These are phyloP conservation scores for Prunus campanulata DNA, from an alignment of 306 rosid genomes.

Conservation along the genomic window DNA sequence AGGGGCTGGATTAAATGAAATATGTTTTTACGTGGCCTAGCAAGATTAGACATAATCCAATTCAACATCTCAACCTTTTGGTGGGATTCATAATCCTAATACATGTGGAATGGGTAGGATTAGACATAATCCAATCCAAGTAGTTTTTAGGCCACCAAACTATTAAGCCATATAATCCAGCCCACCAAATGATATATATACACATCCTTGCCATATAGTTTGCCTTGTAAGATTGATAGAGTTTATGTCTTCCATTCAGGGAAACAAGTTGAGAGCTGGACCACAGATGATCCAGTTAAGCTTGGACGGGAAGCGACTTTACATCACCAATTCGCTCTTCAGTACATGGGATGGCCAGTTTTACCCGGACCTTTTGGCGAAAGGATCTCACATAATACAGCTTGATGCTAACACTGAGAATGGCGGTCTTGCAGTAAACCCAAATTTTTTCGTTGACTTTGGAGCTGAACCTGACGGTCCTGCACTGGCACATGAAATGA, in stretches of 20 bases:
- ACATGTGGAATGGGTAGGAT: too few relatives aligned
- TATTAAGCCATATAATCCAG: too few relatives aligned
- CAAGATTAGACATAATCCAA: background rate
- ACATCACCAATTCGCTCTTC: slow-evolving; percentile 81
- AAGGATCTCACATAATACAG: slow-evolving; percentile 88
- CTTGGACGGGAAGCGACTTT: slow-evolving; percentile 85
- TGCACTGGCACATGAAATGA: slow-evolving; percentile 93
- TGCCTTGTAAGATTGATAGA: background rate
- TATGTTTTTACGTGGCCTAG: background rate
- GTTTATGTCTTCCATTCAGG: slow-evolving; percentile 42
- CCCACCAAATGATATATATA: too few relatives aligned
- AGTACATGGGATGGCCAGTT: slow-evolving; percentile 91
- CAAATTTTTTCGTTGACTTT: slow-evolving; percentile 83
- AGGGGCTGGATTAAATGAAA: background rate
- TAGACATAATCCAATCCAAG: too few relatives aligned
- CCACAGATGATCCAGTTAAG: slow-evolving; percentile 96
- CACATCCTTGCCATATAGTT: background rate
- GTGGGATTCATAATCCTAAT: too few relatives aligned
- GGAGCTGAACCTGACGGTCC: slow-evolving; percentile 92
- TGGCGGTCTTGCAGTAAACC: slow-evolving; percentile 74
- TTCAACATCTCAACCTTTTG: too few relatives aligned
- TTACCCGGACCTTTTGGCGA: slow-evolving; percentile 63
- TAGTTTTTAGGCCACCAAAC: too few relatives aligned
- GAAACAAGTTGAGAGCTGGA: slow-evolving; percentile 71
- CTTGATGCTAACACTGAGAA: slow-evolving; percentile 71